Evolutionary conservation across 2,329 filamentous ascomycete genomes (phyloP), one percentile per base, ranked within the genome.

Genomic region (Aschersonia sp.): DNA sequence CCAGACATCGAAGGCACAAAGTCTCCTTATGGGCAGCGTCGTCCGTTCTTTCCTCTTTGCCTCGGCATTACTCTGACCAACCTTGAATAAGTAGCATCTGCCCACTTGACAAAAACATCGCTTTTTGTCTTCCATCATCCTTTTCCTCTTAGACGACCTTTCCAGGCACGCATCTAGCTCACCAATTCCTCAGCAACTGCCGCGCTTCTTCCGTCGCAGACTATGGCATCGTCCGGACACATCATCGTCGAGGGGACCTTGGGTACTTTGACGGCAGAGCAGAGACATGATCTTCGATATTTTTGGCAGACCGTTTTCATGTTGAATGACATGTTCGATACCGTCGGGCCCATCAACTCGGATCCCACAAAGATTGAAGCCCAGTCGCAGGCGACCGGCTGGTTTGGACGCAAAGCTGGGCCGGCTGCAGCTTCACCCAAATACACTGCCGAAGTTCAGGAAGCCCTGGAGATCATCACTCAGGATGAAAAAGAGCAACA

Each of bases 281-380:
- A 60, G 46, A 51, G 56, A 48, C 46, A 45, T 29, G 52, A 55
- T 44, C 51, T 60, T 5, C 58, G 55, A 20, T 47, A 58, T n/a
- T 49, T 55, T 31, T 60, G 58, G 58, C 51, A 47, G 30, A 51
- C 52, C 29, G 38, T 59, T 12, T 49, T 58, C 45, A 52, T 49
- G 40, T 48, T 56, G 4, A 52, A 52, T 46, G 53, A 54, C 44
- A 46, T 52, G 40, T 42, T 42, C 20, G 40, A 42, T 28, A 42
- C 40, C 10, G 20, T 28, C 6, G 40, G 40, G 10, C 40, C 40
- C 40, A 5, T 3, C 43, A 46, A 12, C 40, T 43, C 45, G 2
- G 40, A 45, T 4, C n/a, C 46, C 9, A 9, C 45, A 20, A 49
- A 43, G n/a, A 31, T 40, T 29, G 49, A 49, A 9, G 20, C 49